Conservation (phyloP, 2,329 filamentous ascomycete species). For the Penicillium glabrum region DNA sequence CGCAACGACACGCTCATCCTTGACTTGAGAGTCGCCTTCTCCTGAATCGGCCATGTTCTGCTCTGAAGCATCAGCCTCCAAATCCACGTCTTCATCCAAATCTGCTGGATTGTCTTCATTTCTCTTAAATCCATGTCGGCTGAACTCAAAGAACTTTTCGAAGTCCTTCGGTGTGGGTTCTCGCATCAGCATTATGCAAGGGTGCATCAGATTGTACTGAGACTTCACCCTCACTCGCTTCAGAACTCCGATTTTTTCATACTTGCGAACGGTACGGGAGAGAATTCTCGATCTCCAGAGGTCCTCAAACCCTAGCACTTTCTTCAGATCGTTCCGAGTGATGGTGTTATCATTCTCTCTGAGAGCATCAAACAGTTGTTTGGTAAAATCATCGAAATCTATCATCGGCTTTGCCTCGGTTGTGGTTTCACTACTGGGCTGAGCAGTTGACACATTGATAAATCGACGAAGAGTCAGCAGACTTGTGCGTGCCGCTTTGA, state of each 20-base stretch:
- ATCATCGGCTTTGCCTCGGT: conserved; percentile 33
- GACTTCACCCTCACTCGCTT: conserved; percentile 45
- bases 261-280: conserved; percentile 44
- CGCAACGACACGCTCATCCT: conserved; percentile 27
- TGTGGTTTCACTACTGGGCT: conserved; percentile 3
- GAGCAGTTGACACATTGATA: conserved; percentile 16
- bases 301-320: conserved; percentile 43
- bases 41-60: conserved; percentile 5
- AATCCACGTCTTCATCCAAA: conserved; percentile 37
- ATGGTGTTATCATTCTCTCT: conserved; percentile 49
- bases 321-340: conserved; percentile 53
- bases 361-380: conserved; percentile 50
- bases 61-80: conserved; percentile 14
- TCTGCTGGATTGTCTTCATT: conserved; percentile 28
- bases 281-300: conserved; percentile 42
- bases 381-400: conserved; percentile 52
- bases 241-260: conserved; percentile 47
- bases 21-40: conserved; percentile 13
- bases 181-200: conserved; percentile 46
- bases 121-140: conserved; percentile 23
- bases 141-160: conserved; percentile 41
- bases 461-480: conserved; percentile 57
- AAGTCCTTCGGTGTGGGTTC: conserved; percentile 42
- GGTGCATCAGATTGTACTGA: conserved; percentile 42
- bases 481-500: conserved; percentile 54